Evolutionary conservation across 768 basidiomycete genomes (phyloP), one percentile per base, ranked within the genome.

Genomic region (Suillus subalutaceus): DNA sequence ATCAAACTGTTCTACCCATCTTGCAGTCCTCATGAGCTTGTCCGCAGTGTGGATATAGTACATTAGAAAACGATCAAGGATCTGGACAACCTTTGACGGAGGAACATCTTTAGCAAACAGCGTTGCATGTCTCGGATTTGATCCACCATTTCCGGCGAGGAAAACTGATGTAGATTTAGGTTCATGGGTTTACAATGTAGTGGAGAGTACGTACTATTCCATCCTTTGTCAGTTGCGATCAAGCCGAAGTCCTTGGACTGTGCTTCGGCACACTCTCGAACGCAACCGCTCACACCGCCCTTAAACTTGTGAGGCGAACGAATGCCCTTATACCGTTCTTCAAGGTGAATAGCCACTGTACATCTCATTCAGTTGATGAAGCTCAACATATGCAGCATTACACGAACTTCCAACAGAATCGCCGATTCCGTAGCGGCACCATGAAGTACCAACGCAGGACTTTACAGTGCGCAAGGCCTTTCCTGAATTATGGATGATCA

Each of bases 211-310:
- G 56, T 32, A 86, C 83, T 73, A 70, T 92, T 91, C 89, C 90
- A 92, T n/a, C 90, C 90, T 75, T 92, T 91, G 75, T 87, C 88
- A 0, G 89, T 90, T 1, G 90, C 90, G 64, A 92, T 92, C 46
- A 91, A 76, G 15, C 90, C 90, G 69, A 92, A 93, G 74, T 92
- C 90, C 72, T 86, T 90, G 15, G 79, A 79, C 70, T 93, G 91
- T 2, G 91, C 90, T 74, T 92, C 91, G 0, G 90, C 91, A 66
- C 91, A 93, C 72, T 92, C 91, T 20, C 90, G 83, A 0, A 90
- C 83, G 71, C 90, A 92, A 23, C 90, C 90, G 26, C 85, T 87
- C 4, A 93, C 89, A 13, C 91, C 91, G 32, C 90, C 90, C 75
- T 92, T 91, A 73, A 92, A 78, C 74, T 91, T 91, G 74, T 90